Conservation (phyloP, 495 filamentous ascomycete genomes). For the Talaromyces liani region DNA sequence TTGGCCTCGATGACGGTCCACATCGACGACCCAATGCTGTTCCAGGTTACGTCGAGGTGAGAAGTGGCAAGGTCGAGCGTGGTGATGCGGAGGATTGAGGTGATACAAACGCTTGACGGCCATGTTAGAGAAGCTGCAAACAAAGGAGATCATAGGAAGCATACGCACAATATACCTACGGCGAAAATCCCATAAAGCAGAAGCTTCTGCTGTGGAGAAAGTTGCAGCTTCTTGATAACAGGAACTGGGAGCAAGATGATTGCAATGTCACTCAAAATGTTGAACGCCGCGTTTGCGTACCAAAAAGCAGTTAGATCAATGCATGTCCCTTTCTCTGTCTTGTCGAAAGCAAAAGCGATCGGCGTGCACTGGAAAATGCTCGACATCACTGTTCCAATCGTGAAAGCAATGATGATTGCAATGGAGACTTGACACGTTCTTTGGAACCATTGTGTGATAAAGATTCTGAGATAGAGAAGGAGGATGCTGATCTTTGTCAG, state of each 20-base stretch:
- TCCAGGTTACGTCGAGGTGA: too few species aligned
- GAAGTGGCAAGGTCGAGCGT: too few species aligned
- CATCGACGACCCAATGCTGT: too few species aligned
- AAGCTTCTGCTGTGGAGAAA: slow-evolving; percentile 23
- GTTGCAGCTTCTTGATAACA: slow-evolving; percentile 25
- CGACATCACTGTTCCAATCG: slow-evolving; percentile 27
- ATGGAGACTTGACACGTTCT: slow-evolving; percentile 11
- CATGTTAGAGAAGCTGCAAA: too few species aligned
- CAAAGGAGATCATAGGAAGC: too few species aligned
- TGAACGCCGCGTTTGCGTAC: slow-evolving; percentile 14
- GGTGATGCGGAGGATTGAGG: too few species aligned
- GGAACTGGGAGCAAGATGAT: slow-evolving; percentile 32
- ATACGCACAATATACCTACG: slow-evolving; percentile 27
- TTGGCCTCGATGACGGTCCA: too few species aligned
- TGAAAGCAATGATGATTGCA: slow-evolving; percentile 24
- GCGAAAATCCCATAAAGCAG: slow-evolving; percentile 26
- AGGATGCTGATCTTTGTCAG: slow-evolving; percentile 34
- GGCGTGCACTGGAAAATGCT: slow-evolving; percentile 39
- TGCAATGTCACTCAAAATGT: slow-evolving; percentile 31
- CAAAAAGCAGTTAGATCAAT: slow-evolving; percentile 12
- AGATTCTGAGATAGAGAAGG: slow-evolving; percentile 32
- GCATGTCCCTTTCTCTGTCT: too few species aligned
- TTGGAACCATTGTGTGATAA: slow-evolving; percentile 15
- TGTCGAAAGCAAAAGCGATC: too few species aligned
- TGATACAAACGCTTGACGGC: too few species aligned